A percentile compares a stretch with the other conserved stretches of the same genome.
Evolutionary conservation across 345 rosid genomes (phyloP).

Genomic region (Clausena lansium): DNA sequence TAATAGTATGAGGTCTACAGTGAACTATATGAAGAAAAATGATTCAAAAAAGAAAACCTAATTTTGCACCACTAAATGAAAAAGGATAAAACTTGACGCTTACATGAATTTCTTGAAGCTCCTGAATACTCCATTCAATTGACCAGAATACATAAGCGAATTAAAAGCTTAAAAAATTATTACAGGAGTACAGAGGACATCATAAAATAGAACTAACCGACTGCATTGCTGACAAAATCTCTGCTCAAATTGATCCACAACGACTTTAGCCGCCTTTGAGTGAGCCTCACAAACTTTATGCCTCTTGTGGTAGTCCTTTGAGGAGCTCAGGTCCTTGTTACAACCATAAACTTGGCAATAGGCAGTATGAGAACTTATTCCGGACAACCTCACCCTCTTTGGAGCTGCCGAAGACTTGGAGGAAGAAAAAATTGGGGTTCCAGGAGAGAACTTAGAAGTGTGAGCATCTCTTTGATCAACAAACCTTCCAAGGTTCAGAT

Average conservation of each 20-base stretch:
- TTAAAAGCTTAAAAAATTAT: background rate
- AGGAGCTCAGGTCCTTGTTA: slow-evolving; percentile 67
- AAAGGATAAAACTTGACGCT: background rate
- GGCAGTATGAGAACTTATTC: slow-evolving; percentile 30
- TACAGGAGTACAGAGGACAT: background rate
- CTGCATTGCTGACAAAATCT: slow-evolving; percentile 96
- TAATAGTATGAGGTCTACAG: background rate
- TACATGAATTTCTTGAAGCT: background rate
- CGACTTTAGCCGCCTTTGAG: slow-evolving; percentile 63
- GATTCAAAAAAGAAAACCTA: background rate
- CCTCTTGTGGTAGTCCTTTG: slow-evolving; percentile 74
- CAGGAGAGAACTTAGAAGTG: slow-evolving; percentile 19
- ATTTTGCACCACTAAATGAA: background rate
- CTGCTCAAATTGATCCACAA: slow-evolving; percentile 66
- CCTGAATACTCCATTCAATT: background rate
- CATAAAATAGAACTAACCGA: slow-evolving; percentile 43
- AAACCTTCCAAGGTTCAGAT: slow-evolving; percentile 70
- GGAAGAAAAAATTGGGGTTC: slow-evolving; percentile 19
- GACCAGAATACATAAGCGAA: background rate
- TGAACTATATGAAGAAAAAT: background rate
- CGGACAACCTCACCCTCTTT: slow-evolving; percentile 35
- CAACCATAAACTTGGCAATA: slow-evolving; percentile 77
- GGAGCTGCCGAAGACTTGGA: slow-evolving; percentile 24
- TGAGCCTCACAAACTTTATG: slow-evolving; percentile 84
- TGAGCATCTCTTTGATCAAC: slow-evolving; percentile 36